Conservation (phyloP, 2,329 filamentous ascomycete genomes). For the Boeremia exigua region DNA sequence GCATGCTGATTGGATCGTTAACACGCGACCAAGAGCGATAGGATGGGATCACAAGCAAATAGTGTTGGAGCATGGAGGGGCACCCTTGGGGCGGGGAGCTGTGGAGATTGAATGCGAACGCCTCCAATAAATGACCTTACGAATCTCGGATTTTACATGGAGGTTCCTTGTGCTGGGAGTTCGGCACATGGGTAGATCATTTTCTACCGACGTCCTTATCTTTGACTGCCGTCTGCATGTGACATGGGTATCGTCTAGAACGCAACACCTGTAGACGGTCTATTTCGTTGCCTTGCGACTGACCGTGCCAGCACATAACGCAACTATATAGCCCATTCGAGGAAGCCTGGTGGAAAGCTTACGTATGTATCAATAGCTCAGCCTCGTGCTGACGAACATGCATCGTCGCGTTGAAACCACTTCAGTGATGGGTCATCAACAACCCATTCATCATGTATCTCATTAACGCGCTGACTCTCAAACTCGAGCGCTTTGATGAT, state of each 20-base stretch:
- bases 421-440: too few species aligned
- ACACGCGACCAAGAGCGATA: neutral
- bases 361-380: too few species aligned
- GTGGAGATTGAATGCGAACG: conserved; percentile 14
- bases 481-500: neutral
- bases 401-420: too few species aligned
- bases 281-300: too few species aligned
- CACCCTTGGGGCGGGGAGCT: conserved; percentile 1
- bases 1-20: conserved; percentile 6
- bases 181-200: neutral
- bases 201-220: neutral
- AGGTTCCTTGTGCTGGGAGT: neutral
- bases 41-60: conserved; percentile 11
- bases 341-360: too few species aligned
- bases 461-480: neutral
- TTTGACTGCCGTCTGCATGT: too few species aligned
- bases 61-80: conserved; percentile 2
- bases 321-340: too few species aligned
- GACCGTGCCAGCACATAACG: too few species aligned
- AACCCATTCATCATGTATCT: too few species aligned
- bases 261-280: too few species aligned
- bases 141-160: neutral
- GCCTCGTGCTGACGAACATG: too few species aligned
- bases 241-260: too few species aligned
- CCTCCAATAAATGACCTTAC: neutral